These are phyloP conservation scores for Aspergillus carbonarius DNA, from an alignment of 2,329 filamentous ascomycete species.

Conservation along the genomic window DNA sequence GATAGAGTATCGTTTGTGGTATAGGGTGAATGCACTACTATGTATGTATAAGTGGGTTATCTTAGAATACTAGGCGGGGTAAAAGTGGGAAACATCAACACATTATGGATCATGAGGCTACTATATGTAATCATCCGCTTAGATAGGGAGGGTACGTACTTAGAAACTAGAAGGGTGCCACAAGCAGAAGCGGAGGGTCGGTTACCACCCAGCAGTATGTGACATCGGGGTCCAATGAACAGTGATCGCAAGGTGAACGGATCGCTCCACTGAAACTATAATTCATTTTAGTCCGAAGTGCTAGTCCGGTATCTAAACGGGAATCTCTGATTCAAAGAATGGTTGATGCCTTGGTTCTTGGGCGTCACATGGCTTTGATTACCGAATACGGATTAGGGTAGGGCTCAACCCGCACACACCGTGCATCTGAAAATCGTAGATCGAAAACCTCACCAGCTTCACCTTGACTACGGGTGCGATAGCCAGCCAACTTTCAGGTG, in stretches of 20 bases:
- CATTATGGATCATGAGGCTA: not conserved
- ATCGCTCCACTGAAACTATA: not conserved
- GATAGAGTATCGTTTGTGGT: no score
- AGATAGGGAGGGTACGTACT: not conserved
- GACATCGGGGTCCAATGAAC: not conserved
- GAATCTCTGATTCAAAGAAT: not conserved
- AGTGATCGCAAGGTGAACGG: not conserved
- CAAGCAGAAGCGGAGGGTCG: not conserved
- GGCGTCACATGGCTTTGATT: constrained; percentile 6
- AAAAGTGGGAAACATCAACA: not conserved
- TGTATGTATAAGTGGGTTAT: not conserved
- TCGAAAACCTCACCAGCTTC: constrained; percentile 37
- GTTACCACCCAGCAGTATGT: not conserved
- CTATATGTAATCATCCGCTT: not conserved
- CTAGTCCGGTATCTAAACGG: not conserved
- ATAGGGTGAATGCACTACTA: no score
- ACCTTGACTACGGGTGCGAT: constrained; percentile 41
- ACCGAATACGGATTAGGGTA: constrained; percentile 36
- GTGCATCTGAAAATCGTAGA: constrained; percentile 41
- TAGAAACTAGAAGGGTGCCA: not conserved
- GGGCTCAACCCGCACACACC: constrained; percentile 47
- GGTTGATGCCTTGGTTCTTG: not conserved
- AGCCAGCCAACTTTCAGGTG: constrained; percentile 42
- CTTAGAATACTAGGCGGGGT: not conserved
- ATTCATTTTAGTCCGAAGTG: not conserved